Evolutionary conservation across 768 basidiomycete genomes (phyloP).

Genomic region (Harrya chromipes): DNA sequence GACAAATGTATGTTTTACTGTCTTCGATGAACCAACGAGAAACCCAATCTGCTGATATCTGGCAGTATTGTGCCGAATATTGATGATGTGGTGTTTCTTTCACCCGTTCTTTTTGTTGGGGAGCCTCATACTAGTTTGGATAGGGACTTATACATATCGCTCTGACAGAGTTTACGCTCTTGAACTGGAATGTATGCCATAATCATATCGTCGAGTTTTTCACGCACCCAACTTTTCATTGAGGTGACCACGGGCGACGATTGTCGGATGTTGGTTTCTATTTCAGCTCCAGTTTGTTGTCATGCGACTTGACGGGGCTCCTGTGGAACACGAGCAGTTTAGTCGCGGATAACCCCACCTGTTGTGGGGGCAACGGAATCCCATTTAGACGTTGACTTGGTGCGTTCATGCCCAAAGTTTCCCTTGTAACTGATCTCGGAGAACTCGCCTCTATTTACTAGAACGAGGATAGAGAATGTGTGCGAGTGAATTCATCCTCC

Average conservation of each 20-base stretch:
- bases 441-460: background rate
- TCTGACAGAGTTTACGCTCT: conserved; percentile 51
- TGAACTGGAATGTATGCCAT: conserved; percentile 26
- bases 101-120: background rate
- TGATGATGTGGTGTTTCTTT: conserved; percentile 40
- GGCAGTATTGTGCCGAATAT: conserved; percentile 55
- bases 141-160: conserved; percentile 34
- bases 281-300: background rate
- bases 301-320: background rate
- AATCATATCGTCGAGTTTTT: conserved; percentile 15
- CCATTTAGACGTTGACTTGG: conserved; percentile 45
- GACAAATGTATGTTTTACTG: conserved; percentile 42
- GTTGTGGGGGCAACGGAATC: conserved; percentile 57
- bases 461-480: background rate
- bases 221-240: background rate
- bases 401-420: too few species aligned
- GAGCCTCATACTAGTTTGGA: background rate
- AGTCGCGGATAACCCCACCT: conserved; percentile 45
- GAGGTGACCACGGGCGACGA: conserved; percentile 51
- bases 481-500: too few species aligned
- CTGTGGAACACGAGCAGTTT: conserved; percentile 54
- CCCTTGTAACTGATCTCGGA: conserved; percentile 27
- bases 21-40: background rate
- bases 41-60: background rate
- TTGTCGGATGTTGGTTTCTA: conserved; percentile 48